Evolutionary conservation across 257 asterid genomes (phyloP).

Genomic region (Salvia hispanica): DNA sequence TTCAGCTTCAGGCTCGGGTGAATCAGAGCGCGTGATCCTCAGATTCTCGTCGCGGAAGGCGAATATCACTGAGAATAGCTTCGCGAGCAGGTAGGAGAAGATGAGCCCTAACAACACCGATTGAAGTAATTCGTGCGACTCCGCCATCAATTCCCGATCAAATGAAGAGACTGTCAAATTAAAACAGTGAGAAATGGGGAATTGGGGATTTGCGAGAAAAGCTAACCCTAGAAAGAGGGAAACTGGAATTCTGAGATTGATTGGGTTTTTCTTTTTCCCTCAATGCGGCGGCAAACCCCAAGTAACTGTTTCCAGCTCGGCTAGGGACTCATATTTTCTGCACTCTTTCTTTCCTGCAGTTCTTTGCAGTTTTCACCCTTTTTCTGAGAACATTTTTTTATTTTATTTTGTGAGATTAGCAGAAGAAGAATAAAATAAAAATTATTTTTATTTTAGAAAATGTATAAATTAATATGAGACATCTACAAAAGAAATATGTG

Average conservation of each 20-base stretch:
- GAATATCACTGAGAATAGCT: slow-evolving; percentile 81
- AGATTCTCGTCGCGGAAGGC: slow-evolving; percentile 91
- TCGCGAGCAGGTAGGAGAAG: slow-evolving; percentile 88
- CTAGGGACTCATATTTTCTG: background rate
- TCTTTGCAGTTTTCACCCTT: slow-evolving; percentile 8
- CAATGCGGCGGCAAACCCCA: slow-evolving; percentile 19
- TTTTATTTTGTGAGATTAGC: too few species aligned
- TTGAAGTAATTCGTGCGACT: slow-evolving; percentile 65
- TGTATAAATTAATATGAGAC: too few species aligned
- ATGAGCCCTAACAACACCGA: slow-evolving; percentile 70
- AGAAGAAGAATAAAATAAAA: too few species aligned
- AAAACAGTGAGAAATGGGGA: background rate
- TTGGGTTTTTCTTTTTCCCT: too few species aligned
- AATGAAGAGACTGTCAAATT: background rate
- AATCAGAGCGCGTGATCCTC: slow-evolving; percentile 67
- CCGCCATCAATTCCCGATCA: slow-evolving; percentile 37
- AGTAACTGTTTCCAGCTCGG: slow-evolving; percentile 26
- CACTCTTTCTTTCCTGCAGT: slow-evolving; percentile 24
- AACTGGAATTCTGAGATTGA: background rate
- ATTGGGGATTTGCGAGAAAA: slow-evolving; percentile 5
- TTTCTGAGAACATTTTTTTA: too few species aligned
- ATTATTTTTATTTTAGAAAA: too few species aligned
- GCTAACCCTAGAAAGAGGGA: slow-evolving; percentile 28
- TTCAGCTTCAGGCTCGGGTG: slow-evolving; percentile 41
- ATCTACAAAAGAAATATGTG: too few species aligned